Conservation (phyloP, 2,329 filamentous ascomycete genomes). For the Arthroderma sp. region DNA sequence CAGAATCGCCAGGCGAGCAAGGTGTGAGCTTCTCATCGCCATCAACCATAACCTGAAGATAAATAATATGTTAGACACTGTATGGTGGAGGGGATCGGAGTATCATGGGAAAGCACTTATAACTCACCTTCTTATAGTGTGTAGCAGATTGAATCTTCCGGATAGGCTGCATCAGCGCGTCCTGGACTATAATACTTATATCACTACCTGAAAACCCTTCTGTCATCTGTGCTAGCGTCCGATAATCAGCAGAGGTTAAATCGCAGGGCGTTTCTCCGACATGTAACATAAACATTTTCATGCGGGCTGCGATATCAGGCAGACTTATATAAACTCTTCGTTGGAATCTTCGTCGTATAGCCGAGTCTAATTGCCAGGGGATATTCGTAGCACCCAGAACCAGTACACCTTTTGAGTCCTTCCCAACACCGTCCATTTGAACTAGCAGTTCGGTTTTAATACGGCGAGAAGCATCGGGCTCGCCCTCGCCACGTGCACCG, state of each 20-base stretch:
- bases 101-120: not conserved
- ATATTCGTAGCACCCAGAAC: constrained; percentile 97
- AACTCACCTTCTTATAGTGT: constrained; percentile 78
- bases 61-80: not conserved
- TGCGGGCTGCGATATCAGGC: constrained; percentile 73
- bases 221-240: constrained; percentile 63
- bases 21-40: constrained; percentile 53
- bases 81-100: not conserved
- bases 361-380: constrained; percentile 93
- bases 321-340: constrained; percentile 89
- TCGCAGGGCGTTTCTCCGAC: constrained; percentile 89
- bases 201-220: constrained; percentile 95
- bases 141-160: constrained; percentile 94
- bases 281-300: constrained; percentile 89
- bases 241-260: constrained; percentile 63
- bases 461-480: constrained; percentile 89
- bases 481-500: constrained; percentile 82
- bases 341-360: constrained; percentile 92
- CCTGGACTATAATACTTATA: constrained; percentile 90
- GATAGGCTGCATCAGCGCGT: constrained; percentile 93
- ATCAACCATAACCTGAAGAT: constrained; percentile 53
- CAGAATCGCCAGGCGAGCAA: constrained; percentile 79
- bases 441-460: constrained; percentile 98
- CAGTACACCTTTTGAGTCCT: constrained; percentile 83
- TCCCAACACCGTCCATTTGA: constrained; percentile 98